Percentiles rank a stretch among this genome's conserved stretches.
Evolutionary conservation across 805 yeast genomes (phyloP).

Genomic region (Saitoella complicata): DNA sequence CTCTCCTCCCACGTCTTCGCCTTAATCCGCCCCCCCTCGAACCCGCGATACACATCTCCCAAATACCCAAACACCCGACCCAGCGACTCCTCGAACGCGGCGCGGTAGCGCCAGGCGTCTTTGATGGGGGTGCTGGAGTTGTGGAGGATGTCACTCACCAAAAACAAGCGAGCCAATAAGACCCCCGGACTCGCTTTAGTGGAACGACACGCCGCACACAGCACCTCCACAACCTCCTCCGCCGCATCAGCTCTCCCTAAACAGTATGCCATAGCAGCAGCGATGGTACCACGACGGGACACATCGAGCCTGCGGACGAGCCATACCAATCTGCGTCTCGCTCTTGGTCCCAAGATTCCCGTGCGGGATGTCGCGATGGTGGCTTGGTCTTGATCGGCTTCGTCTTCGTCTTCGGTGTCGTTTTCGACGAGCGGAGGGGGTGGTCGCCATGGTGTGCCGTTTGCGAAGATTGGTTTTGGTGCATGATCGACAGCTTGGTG

Average conservation of each 20-base stretch:
- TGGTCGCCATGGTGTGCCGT: constrained; percentile 7
- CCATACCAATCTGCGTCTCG: constrained; percentile 4
- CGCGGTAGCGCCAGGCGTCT: constrained; percentile 12
- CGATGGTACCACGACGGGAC: constrained; percentile 18
- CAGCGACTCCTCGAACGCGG: too few relatives aligned
- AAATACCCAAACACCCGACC: too few relatives aligned
- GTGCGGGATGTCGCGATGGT: neutral
- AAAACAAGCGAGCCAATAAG: constrained; percentile 15
- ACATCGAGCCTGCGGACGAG: constrained; percentile 10
- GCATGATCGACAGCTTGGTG: constrained; percentile 5
- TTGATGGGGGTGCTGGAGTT: constrained; percentile 11
- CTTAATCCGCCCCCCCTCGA: too few relatives aligned
- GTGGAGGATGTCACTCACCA: constrained; percentile 16
- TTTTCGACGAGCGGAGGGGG: constrained; percentile 8
- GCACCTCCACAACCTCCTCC: constrained; percentile 13
- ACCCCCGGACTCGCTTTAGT: constrained; percentile 5
- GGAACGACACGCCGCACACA: constrained; percentile 13
- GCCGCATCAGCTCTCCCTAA: constrained; percentile 14
- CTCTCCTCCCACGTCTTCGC: too few relatives aligned
- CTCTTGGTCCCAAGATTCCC: constrained; percentile 1
- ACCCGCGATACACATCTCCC: too few relatives aligned
- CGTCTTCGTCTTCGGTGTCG: constrained; percentile 7
- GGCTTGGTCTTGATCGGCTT: neutral
- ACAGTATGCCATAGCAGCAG: constrained; percentile 19
- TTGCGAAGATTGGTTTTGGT: constrained; percentile 2